phyloP scores from a whole-genome alignment of 1,139 yeast genomes.

The Geotrichum fermentans region DNA sequence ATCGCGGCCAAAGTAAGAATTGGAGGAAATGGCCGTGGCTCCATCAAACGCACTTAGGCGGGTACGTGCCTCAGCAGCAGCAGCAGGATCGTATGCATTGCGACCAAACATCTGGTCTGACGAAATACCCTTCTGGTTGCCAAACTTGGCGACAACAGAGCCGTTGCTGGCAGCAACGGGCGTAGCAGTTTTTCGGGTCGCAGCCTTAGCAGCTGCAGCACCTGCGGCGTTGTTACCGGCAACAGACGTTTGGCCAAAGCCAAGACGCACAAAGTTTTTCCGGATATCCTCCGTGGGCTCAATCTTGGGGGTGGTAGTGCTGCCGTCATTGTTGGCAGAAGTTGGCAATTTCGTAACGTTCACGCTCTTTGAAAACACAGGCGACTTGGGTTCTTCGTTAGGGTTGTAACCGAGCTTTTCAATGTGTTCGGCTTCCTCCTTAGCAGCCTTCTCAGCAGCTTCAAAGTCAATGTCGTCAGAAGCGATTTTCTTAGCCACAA shows the following conservation, averaged over 20 bases:
- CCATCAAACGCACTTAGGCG: slow-evolving; percentile 78
- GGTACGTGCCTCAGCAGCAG: slow-evolving; percentile 70
- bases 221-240: slow-evolving; percentile 13
- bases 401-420: slow-evolving; percentile 71
- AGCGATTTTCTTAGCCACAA: slow-evolving; percentile 43
- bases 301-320: slow-evolving; percentile 18
- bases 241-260: slow-evolving; percentile 37
- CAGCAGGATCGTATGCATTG: slow-evolving; percentile 72
- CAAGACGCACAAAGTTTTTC: slow-evolving; percentile 32
- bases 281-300: slow-evolving; percentile 20
- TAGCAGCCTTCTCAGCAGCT: slow-evolving; percentile 82
- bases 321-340: slow-evolving; percentile 6
- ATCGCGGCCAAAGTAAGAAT: slow-evolving; percentile 88
- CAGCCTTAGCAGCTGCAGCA: slow-evolving; percentile 8
- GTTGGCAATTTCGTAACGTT: slow-evolving; percentile 27
- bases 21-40: slow-evolving; percentile 85
- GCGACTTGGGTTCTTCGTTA: slow-evolving; percentile 37
- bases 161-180: slow-evolving; percentile 38
- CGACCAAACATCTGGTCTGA: slow-evolving; percentile 93
- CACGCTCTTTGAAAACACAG: slow-evolving; percentile 27
- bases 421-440: slow-evolving; percentile 72
- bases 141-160: slow-evolving; percentile 55
- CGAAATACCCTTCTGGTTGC: slow-evolving; percentile 87
- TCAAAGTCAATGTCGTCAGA: slow-evolving; percentile 80
- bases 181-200: slow-evolving; percentile 23